Base-by-base conservation (phyloP, 257 asterid genomes). In the Echites panduratus region DNA sequence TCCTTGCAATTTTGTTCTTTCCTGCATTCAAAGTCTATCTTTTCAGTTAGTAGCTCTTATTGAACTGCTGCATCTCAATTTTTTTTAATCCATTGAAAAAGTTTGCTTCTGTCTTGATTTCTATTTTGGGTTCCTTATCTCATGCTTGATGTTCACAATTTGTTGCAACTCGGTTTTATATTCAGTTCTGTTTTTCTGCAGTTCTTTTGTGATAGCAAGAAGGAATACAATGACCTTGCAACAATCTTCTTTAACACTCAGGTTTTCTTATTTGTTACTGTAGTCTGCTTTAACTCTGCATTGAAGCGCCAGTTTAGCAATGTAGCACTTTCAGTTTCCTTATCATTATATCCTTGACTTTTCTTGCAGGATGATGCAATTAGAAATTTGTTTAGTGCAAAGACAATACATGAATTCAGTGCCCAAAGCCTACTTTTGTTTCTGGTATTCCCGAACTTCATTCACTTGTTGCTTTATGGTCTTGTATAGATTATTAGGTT, bases 241-340 rank as follows among this genome's bases (percentile, higher is more conserved):
- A 95, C 98, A 64, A 85, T 95, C 87, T 95, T 95, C 80, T 95
- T 95, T 88, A 95, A 95, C 77, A 95, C 99, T 20, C 98, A 95
- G 96, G 99, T 95, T 73, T 70, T n/a, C n/a, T n/a, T n/a, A 61
- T 73, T 66, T 81, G 65, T 52, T 59, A 49, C n/a, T 24, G 12
- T 45, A 1, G 22, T 32, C 56, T 13, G 6, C 29, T 54, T 22
- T 11, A 32, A 76, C 32, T 35, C 38, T 43, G 38, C 38, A 40
- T 20, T 70, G 19, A 22, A 5, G 24, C 10, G 50, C 65, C n/a
- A 43, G n/a, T n/a, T n/a, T n/a, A n/a, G n/a, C n/a, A 27, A 40
- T 43, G n/a, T 53, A 19, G 43, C 53, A 63, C 74, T 66, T n/a
- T n/a, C 7, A 48, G n/a, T n/a, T n/a, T 73, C 43, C 54, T 52